A percentile compares a stretch with the other conserved stretches of the same genome.
Evolutionary conservation across 257 asterid species (phyloP).

Genomic region (Paraleonurus japonicus): DNA sequence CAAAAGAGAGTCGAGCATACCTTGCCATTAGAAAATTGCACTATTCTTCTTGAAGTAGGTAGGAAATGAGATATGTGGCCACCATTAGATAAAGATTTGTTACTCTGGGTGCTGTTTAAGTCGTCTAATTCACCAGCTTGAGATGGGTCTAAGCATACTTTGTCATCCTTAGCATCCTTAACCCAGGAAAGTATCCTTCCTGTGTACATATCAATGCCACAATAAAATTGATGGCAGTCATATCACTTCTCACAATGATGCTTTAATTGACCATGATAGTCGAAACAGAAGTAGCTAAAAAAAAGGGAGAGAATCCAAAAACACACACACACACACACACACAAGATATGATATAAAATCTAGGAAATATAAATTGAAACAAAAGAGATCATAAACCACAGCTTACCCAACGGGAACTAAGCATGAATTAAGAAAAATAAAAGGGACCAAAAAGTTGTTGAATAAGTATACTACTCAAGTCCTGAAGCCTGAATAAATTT

Average conservation of each 20-base stretch:
- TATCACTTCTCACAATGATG: not conserved
- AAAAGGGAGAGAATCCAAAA: not conserved
- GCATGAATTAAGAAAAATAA: not conserved
- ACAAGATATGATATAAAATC: not conserved
- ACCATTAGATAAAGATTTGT: conserved; percentile 36
- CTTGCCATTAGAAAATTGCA: conserved; percentile 92
- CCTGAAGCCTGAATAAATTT: not conserved
- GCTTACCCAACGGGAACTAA: not conserved
- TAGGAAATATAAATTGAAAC: not conserved
- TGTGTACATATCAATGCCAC: conserved; percentile 26
- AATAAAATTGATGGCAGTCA: conserved; percentile 3
- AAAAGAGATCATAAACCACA: not conserved
- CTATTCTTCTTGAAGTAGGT: conserved; percentile 93
- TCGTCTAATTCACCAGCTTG: conserved; percentile 32
- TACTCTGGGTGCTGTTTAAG: conserved; percentile 25
- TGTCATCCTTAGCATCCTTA: conserved; percentile 40
- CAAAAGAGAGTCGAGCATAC: conserved; percentile 33
- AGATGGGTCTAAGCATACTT: conserved; percentile 33
- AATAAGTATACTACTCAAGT: not conserved
- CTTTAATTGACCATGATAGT: not conserved
- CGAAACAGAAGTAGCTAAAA: not conserved
- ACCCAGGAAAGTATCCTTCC: conserved; percentile 80
- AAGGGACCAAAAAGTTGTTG: not conserved
- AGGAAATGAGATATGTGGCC: conserved; percentile 74
- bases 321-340: not conserved